Evolutionary conservation across 371 early-diverging fungal species (phyloP).

Genomic region (Saksenaea vasiformis): DNA sequence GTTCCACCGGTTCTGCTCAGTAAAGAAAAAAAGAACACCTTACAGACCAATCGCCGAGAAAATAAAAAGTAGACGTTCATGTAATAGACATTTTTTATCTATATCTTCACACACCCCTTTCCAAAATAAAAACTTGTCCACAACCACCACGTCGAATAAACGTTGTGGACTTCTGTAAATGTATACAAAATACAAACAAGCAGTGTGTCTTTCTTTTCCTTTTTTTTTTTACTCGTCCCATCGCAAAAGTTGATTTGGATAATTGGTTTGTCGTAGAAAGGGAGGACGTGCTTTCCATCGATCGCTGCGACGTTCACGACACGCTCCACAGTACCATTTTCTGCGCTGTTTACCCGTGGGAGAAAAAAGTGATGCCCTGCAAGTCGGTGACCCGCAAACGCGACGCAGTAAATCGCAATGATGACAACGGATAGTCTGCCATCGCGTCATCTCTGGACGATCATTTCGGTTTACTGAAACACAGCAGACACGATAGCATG

Average conservation of each 20-base stretch:
- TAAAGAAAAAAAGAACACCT: neutral
- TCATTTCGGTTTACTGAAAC: neutral
- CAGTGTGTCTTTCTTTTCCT: neutral
- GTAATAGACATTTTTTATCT: conserved; percentile 3
- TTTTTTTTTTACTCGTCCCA: neutral
- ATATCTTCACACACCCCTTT: conserved; percentile 1
- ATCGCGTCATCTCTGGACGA: neutral
- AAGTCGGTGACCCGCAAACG: neutral
- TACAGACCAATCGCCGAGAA: conserved; percentile 1
- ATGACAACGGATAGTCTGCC: neutral
- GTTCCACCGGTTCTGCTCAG: neutral
- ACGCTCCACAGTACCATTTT: neutral
- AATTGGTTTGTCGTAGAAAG: neutral
- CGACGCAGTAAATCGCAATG: neutral
- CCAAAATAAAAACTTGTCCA: neutral
- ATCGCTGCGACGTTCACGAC: neutral
- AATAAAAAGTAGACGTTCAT: conserved; percentile 3
- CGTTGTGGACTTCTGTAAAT: neutral
- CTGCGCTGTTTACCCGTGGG: neutral
- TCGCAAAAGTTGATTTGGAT: neutral
- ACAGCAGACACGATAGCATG: neutral
- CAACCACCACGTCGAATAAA: neutral
- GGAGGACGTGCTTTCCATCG: neutral
- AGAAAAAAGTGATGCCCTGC: neutral
- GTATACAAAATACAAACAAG: neutral